phyloP scores from a whole-genome alignment of 1,284 basidiomycete species.

The Xerocomus nothofagi region DNA sequence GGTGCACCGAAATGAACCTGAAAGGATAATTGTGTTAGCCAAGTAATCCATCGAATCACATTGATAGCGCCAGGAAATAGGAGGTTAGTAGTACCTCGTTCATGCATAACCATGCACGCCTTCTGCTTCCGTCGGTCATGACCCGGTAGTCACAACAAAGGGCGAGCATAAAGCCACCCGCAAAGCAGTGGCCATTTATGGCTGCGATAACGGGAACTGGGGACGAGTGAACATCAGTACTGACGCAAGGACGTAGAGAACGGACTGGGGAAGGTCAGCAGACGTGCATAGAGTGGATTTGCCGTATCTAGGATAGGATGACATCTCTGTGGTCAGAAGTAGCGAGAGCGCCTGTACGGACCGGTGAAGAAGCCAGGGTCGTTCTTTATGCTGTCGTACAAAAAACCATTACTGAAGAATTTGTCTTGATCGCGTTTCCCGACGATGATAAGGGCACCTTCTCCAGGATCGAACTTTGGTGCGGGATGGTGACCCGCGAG shows the following conservation, averaged over 20 bases:
- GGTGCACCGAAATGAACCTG: slow-evolving; percentile 83
- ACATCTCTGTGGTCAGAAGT: not conserved
- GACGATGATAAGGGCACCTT: slow-evolving; percentile 76
- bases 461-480: slow-evolving; percentile 26
- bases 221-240: slow-evolving; percentile 3
- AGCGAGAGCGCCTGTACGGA: slow-evolving; percentile 37
- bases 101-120: slow-evolving; percentile 87
- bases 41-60: not conserved
- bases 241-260: not conserved
- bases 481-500: slow-evolving; percentile 38
- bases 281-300: slow-evolving; percentile 52
- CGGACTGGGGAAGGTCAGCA: slow-evolving; percentile 73
- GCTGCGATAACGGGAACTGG: slow-evolving; percentile 83
- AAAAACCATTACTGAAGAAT: slow-evolving; percentile 83
- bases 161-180: slow-evolving; percentile 80
- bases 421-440: slow-evolving; percentile 75
- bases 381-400: slow-evolving; percentile 48
- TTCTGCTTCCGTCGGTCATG: slow-evolving; percentile 79
- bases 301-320: slow-evolving; percentile 44
- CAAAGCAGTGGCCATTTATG: slow-evolving; percentile 91
- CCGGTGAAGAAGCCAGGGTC: slow-evolving; percentile 77
- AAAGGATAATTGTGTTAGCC: not conserved
- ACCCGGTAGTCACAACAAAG: slow-evolving; percentile 88
- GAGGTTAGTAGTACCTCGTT: slow-evolving; percentile 65
- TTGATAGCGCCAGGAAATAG: not conserved